phyloP scores from a whole-genome alignment of 2,329 filamentous ascomycete species.

The Penicillium sp. region DNA sequence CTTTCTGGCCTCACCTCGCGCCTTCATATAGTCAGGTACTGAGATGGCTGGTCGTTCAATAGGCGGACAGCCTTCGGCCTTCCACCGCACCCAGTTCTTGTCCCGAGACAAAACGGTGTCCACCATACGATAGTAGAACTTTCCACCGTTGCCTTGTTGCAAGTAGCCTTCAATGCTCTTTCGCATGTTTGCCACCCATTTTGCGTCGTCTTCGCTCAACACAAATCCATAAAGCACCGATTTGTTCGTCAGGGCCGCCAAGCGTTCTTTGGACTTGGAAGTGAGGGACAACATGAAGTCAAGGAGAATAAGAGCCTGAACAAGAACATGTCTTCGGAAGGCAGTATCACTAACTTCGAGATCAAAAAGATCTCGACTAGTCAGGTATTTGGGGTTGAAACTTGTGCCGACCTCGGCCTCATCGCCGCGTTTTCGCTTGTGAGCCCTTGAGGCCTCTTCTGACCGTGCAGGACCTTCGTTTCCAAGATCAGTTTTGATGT shows the following conservation, averaged over 20 bases:
- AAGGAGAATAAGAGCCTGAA: slow-evolving; percentile 90
- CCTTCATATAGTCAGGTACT: slow-evolving; percentile 66
- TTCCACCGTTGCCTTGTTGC: slow-evolving; percentile 75
- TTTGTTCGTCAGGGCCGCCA: slow-evolving; percentile 74
- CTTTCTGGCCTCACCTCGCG: slow-evolving; percentile 66
- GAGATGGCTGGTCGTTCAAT: slow-evolving; percentile 77
- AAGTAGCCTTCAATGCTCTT: slow-evolving; percentile 79
- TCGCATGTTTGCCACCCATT: slow-evolving; percentile 82
- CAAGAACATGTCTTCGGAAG: slow-evolving; percentile 89
- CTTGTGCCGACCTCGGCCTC: slow-evolving; percentile 66
- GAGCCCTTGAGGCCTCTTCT: slow-evolving; percentile 65
- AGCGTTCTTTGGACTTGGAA: slow-evolving; percentile 75
- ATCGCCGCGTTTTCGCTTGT: slow-evolving; percentile 69
- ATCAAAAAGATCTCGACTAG: slow-evolving; percentile 94
- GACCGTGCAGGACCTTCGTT: slow-evolving; percentile 60
- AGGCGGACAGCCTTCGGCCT: slow-evolving; percentile 85
- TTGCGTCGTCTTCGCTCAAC: slow-evolving; percentile 79
- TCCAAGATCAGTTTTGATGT: slow-evolving; percentile 66
- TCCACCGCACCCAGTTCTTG: slow-evolving; percentile 99
- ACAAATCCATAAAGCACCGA: slow-evolving; percentile 82
- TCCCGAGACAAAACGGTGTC: slow-evolving; percentile 93
- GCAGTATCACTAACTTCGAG: slow-evolving; percentile 94
- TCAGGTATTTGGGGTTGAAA: slow-evolving; percentile 98
- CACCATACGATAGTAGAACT: slow-evolving; percentile 94
- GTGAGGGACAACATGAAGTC: slow-evolving; percentile 95